Conservation (phyloP, 176 grass and related monocot species). For the Carex kokanica region DNA sequence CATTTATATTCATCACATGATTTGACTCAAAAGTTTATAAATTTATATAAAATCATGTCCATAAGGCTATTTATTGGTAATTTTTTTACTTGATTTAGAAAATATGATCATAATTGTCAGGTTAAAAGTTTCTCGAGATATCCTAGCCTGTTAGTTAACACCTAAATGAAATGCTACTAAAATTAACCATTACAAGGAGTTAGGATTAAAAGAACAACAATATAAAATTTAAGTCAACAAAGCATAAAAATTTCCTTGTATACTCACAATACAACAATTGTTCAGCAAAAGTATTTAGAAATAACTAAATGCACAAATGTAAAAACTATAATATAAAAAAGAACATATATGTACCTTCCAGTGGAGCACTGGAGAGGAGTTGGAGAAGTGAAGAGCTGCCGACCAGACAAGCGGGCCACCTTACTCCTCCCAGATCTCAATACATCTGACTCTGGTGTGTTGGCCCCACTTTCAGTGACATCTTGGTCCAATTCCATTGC, state of each 20-base stretch:
- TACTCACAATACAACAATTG: background rate
- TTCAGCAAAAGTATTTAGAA: background rate
- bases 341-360: constrained; percentile 31
- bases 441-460: constrained; percentile 28
- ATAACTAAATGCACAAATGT: background rate
- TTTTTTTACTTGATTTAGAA: background rate
- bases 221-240: background rate
- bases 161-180: background rate
- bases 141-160: background rate
- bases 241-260: background rate
- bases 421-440: constrained; percentile 43
- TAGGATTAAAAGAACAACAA: background rate
- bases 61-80: background rate
- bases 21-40: background rate
- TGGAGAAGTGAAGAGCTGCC: constrained; percentile 57
- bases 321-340: constrained; percentile 4
- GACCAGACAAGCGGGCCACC: constrained; percentile 20
- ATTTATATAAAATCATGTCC: background rate
- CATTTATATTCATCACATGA: background rate
- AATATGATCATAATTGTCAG: background rate
- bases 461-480: background rate
- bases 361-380: constrained; percentile 18
- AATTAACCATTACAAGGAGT: background rate
- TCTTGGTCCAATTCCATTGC: constrained; percentile 11
- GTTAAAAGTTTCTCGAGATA: background rate